Evolutionary conservation across 768 basidiomycete genomes (phyloP), one percentile per base, ranked within the genome.

Genomic region (Psilocybe sp.): DNA sequence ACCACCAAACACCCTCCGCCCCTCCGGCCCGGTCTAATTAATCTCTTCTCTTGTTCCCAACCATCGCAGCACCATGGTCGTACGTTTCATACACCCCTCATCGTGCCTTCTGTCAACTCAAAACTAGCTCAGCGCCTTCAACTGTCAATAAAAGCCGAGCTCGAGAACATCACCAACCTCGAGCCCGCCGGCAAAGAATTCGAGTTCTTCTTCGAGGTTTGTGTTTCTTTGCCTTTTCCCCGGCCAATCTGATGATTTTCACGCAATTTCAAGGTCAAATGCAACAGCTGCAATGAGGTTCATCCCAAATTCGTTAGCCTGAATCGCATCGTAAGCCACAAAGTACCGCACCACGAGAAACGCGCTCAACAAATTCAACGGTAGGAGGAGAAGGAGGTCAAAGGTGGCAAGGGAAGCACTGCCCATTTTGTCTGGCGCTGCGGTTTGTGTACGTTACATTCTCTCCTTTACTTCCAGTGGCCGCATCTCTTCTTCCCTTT

Each of bases 401-500:
- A 81, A 14, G 77, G 82, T 7, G 73, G 84, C 13, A 91, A 84
- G 66, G 80, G 82, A 40, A 77, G 67, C 60, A 85, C 72, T 5
- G 91, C 91, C 5, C 72, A 92, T 63, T 85, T 92, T 58, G 87
- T 92, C 34, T 93, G 91, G 91, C 76, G 73, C 55, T 92, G 89
- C 58, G 79, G 82, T 18, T 60, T 76, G 43, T 91, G 89, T 77
- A 60, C 33, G 70, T 11, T 19, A 16, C n/a, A 35, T 9, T 33
- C 10, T 36, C 13, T 20, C n/a, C 9, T 16, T n/a, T 35, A 11
- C 16, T 38, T 33, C 7, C 23, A 28, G 23, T 28, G 23, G 7
- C 23, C 7, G 23, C 4, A 28, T 28, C 7, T 28, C 23, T 28
- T 28, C 23, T 7, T 28, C 23, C 7, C 7, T 3, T 35, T 23